Evolutionary conservation across 2,329 filamentous ascomycete species (phyloP), one percentile per base, ranked within the genome.

Genomic region (Ophiosphaerella herpotricha): DNA sequence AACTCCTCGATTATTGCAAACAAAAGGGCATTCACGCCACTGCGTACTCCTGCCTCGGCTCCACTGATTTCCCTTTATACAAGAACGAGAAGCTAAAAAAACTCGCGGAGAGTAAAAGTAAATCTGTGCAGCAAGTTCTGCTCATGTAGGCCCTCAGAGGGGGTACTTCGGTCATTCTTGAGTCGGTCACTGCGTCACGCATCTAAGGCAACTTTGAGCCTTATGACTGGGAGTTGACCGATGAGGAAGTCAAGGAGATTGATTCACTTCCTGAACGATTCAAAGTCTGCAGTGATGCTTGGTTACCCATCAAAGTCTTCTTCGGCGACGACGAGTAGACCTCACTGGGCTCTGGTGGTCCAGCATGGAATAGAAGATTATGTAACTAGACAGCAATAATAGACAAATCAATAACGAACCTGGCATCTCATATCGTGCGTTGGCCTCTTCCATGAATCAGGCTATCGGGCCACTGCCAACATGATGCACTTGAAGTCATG

Each of bases 101-200:
- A 52, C 77, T 91, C 43, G 88, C 88, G 29, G 76, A 86, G 41
- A 61, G 53, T 50, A 88, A 89, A 77, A 82, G 82, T 68, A 86
- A 85, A 78, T 85, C 85, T 12, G 79, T 83, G 8, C 86, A 91
- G 78, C 88, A 95, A 80, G 83, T 91, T 44, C 77, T 94, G 64
- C 77, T 96, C 57, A 79, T 85, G 64, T 96, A 90, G 90, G 90
- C 57, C 77, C 95, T 47, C 84, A 89, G 72, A 86, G 91, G 69
- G 69, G 90, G 88, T 51, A 90, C 87, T 79, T 88, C 85, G 58
- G 90, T 96, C 44, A 91, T 96, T 64, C 90, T 90, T 65, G 96
- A 96, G 82, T 88, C 84, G 44, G 88, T 92, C 50, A 91, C 84
- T 59, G 82, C 85, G 60, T 79, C 79, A 45, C 83, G 90, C 36